phyloP scores from a whole-genome alignment of 1,139 yeast species.

The Geotrichum histeridarum region DNA sequence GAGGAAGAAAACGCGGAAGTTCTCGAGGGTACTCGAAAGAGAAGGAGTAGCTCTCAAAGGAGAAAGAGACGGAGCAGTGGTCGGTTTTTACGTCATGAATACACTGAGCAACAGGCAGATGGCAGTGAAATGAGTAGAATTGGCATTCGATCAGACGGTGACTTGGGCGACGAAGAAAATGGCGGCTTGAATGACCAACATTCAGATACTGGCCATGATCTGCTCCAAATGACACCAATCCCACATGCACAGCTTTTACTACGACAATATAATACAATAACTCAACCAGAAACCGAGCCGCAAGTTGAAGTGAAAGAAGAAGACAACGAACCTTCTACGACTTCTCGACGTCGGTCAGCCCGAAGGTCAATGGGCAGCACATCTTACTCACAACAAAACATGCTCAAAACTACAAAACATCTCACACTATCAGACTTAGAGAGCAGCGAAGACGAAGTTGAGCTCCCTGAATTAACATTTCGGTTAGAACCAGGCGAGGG shows the following conservation, averaged over 20 bases:
- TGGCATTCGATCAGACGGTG: slow-evolving; percentile 2
- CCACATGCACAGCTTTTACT: background rate
- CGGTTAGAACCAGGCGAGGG: slow-evolving; percentile 18
- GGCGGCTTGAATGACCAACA: too few relatives aligned
- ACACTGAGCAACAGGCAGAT: background rate
- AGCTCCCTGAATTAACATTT: slow-evolving; percentile 12
- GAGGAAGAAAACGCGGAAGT: background rate
- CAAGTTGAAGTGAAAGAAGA: background rate
- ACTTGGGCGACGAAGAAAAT: background rate
- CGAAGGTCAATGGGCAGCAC: slow-evolving; percentile 9
- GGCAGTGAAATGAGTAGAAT: background rate
- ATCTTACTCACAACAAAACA: slow-evolving; percentile 6
- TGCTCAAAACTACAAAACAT: slow-evolving; percentile 10
- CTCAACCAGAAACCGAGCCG: too few relatives aligned
- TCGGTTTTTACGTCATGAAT: slow-evolving; percentile 1
- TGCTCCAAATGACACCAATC: slow-evolving; percentile 11
- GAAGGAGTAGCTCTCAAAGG: background rate
- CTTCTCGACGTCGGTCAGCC: slow-evolving; percentile 7
- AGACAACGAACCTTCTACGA: background rate
- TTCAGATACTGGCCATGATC: background rate
- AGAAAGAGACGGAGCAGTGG: slow-evolving; percentile 7
- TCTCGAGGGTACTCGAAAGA: background rate
- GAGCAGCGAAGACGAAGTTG: slow-evolving; percentile 15
- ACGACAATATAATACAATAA: background rate
- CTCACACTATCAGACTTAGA: slow-evolving; percentile 15